Conservation (phyloP, 805 yeast genomes). For the Candida railenensis region DNA sequence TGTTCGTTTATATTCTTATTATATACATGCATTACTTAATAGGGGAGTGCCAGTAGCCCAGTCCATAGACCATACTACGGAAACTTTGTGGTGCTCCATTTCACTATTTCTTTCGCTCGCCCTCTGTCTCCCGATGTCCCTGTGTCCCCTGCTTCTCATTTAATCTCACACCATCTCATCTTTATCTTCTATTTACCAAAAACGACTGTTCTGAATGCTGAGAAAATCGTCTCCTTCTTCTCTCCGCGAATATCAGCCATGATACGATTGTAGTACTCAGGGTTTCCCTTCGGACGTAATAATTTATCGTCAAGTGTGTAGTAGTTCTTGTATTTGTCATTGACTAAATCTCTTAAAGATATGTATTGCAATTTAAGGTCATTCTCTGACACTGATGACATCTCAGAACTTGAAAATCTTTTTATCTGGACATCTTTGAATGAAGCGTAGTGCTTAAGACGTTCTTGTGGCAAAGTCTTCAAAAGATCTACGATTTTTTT, state of each 20-base stretch:
- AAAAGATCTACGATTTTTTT: constrained; percentile 56
- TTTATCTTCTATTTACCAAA: constrained; percentile 56
- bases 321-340: constrained; percentile 61
- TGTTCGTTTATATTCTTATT: too few relatives aligned
- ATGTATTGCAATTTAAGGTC: constrained; percentile 57
- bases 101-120: too few relatives aligned
- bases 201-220: constrained; percentile 72
- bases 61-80: too few relatives aligned
- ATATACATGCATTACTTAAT: too few relatives aligned
- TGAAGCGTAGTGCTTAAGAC: constrained; percentile 65
- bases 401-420: constrained; percentile 35
- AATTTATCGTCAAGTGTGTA: constrained; percentile 67
- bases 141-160: too few relatives aligned
- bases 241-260: constrained; percentile 70
- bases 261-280: constrained; percentile 71
- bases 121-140: too few relatives aligned
- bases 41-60: too few relatives aligned
- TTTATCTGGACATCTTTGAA: constrained; percentile 64
- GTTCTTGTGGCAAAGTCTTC: constrained; percentile 66
- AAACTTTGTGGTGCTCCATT: too few relatives aligned
- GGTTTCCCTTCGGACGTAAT: constrained; percentile 80
- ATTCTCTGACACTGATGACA: constrained; percentile 44
- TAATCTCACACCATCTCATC: not conserved
- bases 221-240: constrained; percentile 59
- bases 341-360: constrained; percentile 55